A percentile compares a stretch with the other conserved stretches of the same genome.
These are phyloP conservation scores for Jackrogersella multiformis DNA, from an alignment of 495 filamentous ascomycete genomes.

Conservation along the genomic window DNA sequence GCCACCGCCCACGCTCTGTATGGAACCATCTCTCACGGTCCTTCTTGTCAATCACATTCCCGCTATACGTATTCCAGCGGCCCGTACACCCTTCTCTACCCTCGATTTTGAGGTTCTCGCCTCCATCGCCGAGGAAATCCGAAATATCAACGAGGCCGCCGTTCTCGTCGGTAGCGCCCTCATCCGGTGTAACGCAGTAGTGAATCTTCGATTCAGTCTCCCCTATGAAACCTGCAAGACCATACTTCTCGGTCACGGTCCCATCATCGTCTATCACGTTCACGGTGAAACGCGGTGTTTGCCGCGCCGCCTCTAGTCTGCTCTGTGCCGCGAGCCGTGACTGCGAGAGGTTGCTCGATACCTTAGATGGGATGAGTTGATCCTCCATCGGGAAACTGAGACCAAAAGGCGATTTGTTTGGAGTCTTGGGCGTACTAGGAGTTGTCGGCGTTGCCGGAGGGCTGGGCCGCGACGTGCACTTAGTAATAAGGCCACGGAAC, in stretches of 20 bases:
- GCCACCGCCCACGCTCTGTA: conserved; percentile 59
- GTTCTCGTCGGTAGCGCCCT: conserved; percentile 63
- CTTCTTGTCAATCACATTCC: conserved; percentile 54
- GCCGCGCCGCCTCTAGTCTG: conserved; percentile 64
- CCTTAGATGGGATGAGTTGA: conserved; percentile 45
- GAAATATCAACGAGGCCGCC: conserved; percentile 63
- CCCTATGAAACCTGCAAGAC: conserved; percentile 68
- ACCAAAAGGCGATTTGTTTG: conserved; percentile 38
- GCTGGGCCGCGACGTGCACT: conserved; percentile 36
- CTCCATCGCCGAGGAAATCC: conserved; percentile 59
- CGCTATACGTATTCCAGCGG: conserved; percentile 61
- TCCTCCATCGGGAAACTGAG: conserved; percentile 43
- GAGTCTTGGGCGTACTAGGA: conserved; percentile 41
- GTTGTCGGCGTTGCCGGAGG: conserved; percentile 40
- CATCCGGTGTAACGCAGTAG: conserved; percentile 68
- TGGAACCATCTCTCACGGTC: conserved; percentile 61
- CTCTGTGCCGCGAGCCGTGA: conserved; percentile 66
- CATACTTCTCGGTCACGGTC: conserved; percentile 52
- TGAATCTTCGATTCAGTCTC: conserved; percentile 61
- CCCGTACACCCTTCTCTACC: conserved; percentile 62
- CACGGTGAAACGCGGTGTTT: conserved; percentile 59
- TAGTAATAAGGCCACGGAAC: conserved; percentile 48
- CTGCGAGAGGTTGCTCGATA: conserved; percentile 57
- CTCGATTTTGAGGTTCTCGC: conserved; percentile 49
- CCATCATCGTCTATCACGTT: conserved; percentile 65